Base-by-base conservation (phyloP, 2,329 filamentous ascomycete species). In the Aspergillus glaucus region DNA sequence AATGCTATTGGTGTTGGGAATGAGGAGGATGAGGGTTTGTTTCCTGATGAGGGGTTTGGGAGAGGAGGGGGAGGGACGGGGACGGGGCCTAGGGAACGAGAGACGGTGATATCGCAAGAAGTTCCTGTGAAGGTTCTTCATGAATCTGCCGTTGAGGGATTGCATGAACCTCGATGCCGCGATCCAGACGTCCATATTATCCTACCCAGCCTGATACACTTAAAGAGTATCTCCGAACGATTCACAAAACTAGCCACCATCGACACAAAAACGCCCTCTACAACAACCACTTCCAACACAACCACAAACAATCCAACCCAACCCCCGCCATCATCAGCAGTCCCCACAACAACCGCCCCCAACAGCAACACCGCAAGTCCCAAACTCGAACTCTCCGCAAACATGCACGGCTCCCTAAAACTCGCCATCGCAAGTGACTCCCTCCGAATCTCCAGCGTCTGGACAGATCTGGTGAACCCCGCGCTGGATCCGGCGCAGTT, bases 141-240 rank as follows among this genome's bases (percentile, higher is more conserved):
- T 50, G 84, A 88, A 2, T 82, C 86, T 46, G 86, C 82, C 0
- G 89, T 97, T n/a, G 87, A 93, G 62, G 87, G 84, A n/a, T 84
- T 97, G 53, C 89, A 95, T 73, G 92, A 98, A 72, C 93, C 93
- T 12, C 84, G 85, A 52, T 89, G 91, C 50, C 85, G 88, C 50
- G 90, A 95, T 59, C 89, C 92, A 36, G 93, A 97, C 62, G 91
- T 96, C 2, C 87, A 97, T 70, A 95, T 98, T 62, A 84, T 90
- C 47, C 78, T 98, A 3, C 93, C 93, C 0, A 85, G 88, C 4
- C 75, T 98, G 4, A 76, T 90, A 39, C 91, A 96, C 63, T 78
- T 98, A 50, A 96, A 97, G 65, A 86, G 86, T 54, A 93, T 98
- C 53, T 95, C 89, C 3, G 93, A 98, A 67, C 85, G 93, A 46